Evolutionary conservation across 768 basidiomycete genomes (phyloP).

Genomic region (Boletus speciosus): DNA sequence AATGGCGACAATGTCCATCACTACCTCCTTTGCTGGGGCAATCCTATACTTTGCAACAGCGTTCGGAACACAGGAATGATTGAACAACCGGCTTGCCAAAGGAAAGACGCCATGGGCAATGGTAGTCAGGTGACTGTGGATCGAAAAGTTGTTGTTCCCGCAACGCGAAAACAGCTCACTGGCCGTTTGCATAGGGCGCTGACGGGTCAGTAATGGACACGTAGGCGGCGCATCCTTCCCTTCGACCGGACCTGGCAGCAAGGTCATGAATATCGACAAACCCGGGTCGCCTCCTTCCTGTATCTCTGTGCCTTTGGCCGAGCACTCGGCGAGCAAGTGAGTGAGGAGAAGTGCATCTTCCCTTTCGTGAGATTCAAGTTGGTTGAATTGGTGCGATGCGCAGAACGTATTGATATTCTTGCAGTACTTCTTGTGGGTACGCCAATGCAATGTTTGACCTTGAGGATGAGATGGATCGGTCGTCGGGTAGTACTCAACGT

Average conservation of each 20-base stretch:
- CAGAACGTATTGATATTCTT: constrained; percentile 47
- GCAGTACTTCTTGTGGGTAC: constrained; percentile 66
- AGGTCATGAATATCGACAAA: constrained; percentile 38
- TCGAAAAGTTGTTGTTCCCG: constrained; percentile 77
- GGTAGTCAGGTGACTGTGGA: constrained; percentile 69
- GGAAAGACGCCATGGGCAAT: constrained; percentile 77
- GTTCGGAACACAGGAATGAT: constrained; percentile 79
- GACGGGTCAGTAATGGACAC: constrained; percentile 31
- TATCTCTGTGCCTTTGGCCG: constrained; percentile 8
- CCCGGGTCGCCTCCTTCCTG: constrained; percentile 19
- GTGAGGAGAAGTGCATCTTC: constrained; percentile 64
- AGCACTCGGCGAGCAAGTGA: constrained; percentile 49
- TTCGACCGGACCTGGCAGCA: constrained; percentile 42
- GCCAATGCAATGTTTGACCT: constrained; percentile 76
- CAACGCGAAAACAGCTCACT: constrained; percentile 53
- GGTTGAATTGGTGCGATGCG: constrained; percentile 44
- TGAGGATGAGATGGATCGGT: constrained; percentile 5
- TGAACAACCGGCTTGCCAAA: constrained; percentile 73
- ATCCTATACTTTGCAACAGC: constrained; percentile 61
- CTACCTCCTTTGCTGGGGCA: constrained; percentile 32
- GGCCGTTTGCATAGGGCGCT: constrained; percentile 19
- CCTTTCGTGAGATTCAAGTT: constrained; percentile 50
- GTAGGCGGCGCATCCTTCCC: constrained; percentile 27
- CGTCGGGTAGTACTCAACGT: constrained; percentile 6
- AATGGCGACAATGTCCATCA: constrained; percentile 66